Base-by-base conservation (phyloP, 2,329 filamentous ascomycete genomes). In the Didymella exigua region DNA sequence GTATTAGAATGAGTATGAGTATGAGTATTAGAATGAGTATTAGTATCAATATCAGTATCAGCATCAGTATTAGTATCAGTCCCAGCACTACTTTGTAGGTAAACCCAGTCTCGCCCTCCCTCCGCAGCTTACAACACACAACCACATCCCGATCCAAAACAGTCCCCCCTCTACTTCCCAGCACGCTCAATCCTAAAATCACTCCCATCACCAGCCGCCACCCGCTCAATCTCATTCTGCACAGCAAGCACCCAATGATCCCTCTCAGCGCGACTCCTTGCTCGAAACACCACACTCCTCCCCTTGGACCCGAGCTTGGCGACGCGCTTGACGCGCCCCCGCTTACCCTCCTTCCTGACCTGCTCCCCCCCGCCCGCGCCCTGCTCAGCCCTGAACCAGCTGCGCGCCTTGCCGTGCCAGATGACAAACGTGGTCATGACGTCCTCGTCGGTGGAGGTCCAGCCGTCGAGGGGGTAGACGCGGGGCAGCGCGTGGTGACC, bases 241-340 rank as follows among this genome's bases (percentile, higher is more conserved):
- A 89, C 84, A 30, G 81, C 85, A 68, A 88, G 72, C 21, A 89
- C 86, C 86, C 86, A 89, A 62, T 85, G 82, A 72, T 89, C 86
- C 56, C 86, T 80, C 71, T 89, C 86, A 1, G 86, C 81, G 9
- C 86, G 77, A 69, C 83, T 87, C 48, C 86, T 78, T 30, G 86
- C 82, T 65, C 86, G 85, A 67, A 89, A 89, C 11, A 89, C 86
- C 43, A 88, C 82, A 34, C 82, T 85, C 37, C 84, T 76, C 4
- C 86, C 86, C 26, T 83, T 82, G 7, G 81, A 79, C 10, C 86
- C 86, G 24, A 89, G 71, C 57, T 82, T 81, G 24, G 84, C 84
- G 1, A 89, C 86, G 33, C 84, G 75, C 61, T 83, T 85, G 53
- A 88, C 74, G 57, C 81, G 79, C 44, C 81, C 72, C 14, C 76